These are phyloP conservation scores for Aspergillus calidoustus DNA, from an alignment of 2,329 filamentous ascomycete species.

Conservation along the genomic window DNA sequence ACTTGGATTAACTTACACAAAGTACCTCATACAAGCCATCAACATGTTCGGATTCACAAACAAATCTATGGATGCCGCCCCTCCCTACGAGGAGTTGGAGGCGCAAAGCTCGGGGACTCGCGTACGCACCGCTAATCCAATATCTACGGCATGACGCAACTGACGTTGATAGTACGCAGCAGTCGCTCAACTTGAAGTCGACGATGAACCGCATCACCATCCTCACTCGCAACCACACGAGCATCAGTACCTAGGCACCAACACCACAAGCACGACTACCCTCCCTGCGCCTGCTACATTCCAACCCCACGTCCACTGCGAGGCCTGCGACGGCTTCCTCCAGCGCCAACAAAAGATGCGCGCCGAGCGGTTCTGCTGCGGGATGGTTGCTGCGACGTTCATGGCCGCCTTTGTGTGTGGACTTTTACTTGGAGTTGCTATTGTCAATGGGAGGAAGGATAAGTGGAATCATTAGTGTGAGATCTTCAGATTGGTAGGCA, in stretches of 20 bases:
- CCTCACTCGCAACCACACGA: background rate
- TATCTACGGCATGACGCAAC: background rate
- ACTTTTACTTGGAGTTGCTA: conserved; percentile 1
- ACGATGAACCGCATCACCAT: background rate
- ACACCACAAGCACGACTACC: background rate
- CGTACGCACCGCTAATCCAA: background rate
- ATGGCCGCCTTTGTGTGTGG: conserved; percentile 4
- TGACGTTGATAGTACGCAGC: conserved; percentile 1
- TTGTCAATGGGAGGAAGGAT: background rate
- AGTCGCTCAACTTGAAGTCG: background rate
- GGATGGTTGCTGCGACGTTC: conserved; percentile 3
- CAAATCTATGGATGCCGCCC: conserved; percentile 1
- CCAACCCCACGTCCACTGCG: conserved; percentile 13
- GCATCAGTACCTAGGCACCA: background rate
- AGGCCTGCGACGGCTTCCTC: conserved; percentile 11
- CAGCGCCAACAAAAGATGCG: conserved; percentile 4
- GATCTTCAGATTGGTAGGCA: too few relatives aligned
- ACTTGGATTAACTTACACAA: too few relatives aligned
- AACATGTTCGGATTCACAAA: background rate
- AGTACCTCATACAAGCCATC: too few relatives aligned
- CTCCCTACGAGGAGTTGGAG: conserved; percentile 8
- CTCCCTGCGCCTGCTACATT: background rate
- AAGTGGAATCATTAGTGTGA: background rate
- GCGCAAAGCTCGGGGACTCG: background rate
- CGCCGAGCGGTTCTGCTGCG: background rate